phyloP scores from a whole-genome alignment of 192 early-diverging fungal genomes.

The Rhizophlyctis rosea region DNA sequence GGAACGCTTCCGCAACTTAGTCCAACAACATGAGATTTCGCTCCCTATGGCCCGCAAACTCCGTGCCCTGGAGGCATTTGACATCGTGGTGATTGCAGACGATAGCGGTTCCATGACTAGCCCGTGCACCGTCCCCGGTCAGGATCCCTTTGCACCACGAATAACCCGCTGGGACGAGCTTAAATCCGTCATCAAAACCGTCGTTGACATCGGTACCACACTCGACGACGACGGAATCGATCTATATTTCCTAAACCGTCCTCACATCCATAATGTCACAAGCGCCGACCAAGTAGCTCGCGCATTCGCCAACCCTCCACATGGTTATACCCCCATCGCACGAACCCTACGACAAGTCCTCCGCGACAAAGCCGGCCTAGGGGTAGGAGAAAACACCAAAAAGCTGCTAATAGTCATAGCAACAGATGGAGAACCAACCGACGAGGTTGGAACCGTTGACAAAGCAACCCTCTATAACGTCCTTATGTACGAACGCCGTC shows the following conservation, averaged over 20 bases:
- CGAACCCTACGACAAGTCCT: conserved; percentile 9
- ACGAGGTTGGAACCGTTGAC: not conserved
- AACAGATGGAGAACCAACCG: conserved; percentile 7
- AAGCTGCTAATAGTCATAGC: conserved; percentile 6
- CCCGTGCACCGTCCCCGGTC: not conserved
- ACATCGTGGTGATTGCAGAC: conserved; percentile 23
- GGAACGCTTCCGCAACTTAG: not conserved
- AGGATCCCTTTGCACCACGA: conserved; percentile 15
- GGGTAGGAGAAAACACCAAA: not conserved
- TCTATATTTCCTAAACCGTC: conserved; percentile 21
- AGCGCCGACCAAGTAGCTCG: not conserved
- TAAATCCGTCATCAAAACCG: conserved; percentile 3
- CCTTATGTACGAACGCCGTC: not conserved
- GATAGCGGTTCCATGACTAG: conserved; percentile 23
- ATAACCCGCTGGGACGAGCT: conserved; percentile 25
- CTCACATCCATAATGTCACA: not conserved
- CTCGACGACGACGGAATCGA: conserved; percentile 22
- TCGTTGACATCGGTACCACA: conserved; percentile 10
- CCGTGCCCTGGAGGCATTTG: conserved; percentile 6
- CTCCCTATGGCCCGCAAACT: not conserved
- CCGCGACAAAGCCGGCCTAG: not conserved
- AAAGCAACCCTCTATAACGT: not conserved
- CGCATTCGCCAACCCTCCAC: conserved; percentile 8
- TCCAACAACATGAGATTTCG: not conserved
- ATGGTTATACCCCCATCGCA: conserved; percentile 16